phyloP scores from a whole-genome alignment of 345 rosid species.

The Trapa incisa region DNA sequence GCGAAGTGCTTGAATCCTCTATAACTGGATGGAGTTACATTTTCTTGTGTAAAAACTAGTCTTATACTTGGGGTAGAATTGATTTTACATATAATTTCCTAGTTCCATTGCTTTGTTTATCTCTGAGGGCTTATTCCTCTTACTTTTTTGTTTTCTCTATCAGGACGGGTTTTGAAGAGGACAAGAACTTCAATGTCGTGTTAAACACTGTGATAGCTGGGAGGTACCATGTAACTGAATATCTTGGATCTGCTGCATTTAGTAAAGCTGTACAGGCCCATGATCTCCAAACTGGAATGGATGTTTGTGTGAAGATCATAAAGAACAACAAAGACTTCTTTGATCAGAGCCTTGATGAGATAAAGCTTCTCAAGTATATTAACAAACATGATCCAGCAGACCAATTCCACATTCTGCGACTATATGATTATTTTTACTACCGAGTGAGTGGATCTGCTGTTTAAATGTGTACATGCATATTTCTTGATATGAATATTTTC shows the following conservation, averaged over 20 bases:
- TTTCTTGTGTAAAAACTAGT: neutral
- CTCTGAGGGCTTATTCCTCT: conserved; percentile 1
- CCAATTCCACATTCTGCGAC: conserved; percentile 86
- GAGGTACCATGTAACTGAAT: conserved; percentile 95
- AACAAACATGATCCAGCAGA: conserved; percentile 98
- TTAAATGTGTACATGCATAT: neutral
- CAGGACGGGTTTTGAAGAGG: conserved; percentile 99
- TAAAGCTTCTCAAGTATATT: conserved; percentile 92
- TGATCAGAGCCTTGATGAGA: conserved; percentile 98
- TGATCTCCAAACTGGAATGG: conserved; percentile 97
- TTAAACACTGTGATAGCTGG: conserved; percentile 92
- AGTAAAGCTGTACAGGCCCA: conserved; percentile 99
- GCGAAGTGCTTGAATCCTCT: neutral
- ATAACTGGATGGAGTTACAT: neutral
- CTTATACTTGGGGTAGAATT: neutral
- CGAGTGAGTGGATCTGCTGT: conserved; percentile 44
- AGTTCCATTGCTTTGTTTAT: neutral
- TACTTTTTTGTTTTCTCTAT: conserved; percentile 11
- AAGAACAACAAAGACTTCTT: conserved; percentile 99
- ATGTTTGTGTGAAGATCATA: conserved; percentile 93
- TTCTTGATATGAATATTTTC: neutral
- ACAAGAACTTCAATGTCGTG: conserved; percentile 94
- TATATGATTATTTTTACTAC: conserved; percentile 95
- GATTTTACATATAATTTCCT: neutral
- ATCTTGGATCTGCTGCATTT: conserved; percentile 99